Base-by-base conservation (phyloP, 345 rosid species). In the Clausena lansium region DNA sequence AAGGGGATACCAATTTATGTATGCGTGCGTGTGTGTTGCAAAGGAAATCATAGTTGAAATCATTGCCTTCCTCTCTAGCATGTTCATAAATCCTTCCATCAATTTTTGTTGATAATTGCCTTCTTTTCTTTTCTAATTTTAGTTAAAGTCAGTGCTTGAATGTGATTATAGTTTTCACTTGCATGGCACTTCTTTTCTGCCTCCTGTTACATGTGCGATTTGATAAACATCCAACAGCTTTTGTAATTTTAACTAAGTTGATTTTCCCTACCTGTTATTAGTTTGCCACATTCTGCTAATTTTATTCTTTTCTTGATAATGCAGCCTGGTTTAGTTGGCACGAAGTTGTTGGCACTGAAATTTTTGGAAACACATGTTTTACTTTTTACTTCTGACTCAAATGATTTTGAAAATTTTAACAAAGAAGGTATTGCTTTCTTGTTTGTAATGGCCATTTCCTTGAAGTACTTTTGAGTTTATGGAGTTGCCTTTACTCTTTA, bases 291-390 rank as follows among this genome's bases (percentile, higher is more conserved):
- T 77, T 52, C 50, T 67, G 55, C 76, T 79, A 52, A 79, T 24
- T 28, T 74, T 50, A 8, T 67, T 59, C 36, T 38, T 22, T 76
- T 67, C 75, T 79, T 84, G 69, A 70, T 79, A 71, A 52, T 84
- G 88, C 85, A 96, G 99, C 92, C 93, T 84, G 98, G 94, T 72
- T 77, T 81, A 61, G 83, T 92, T 68, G 90, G 97, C 72, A 86
- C 85, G 73, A 90, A 81, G 89, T 79, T 96, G 90, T 83, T 89
- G 85, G 93, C 97, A 36, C 83, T 94, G 81, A 96, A 94, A 86
- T 96, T 94, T 85, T 85, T 96, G 97, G 97, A 96, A 86, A 94
- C 83, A 13, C 88, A 84, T 80, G 75, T 96, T 68, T 84, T 94
- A 78, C 93, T 89, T 67, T 96, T 96, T 84, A 90, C 97, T 67